These are phyloP conservation scores for Colletotrichum falcatum DNA, from an alignment of 2,329 filamentous ascomycete genomes.

Conservation along the genomic window DNA sequence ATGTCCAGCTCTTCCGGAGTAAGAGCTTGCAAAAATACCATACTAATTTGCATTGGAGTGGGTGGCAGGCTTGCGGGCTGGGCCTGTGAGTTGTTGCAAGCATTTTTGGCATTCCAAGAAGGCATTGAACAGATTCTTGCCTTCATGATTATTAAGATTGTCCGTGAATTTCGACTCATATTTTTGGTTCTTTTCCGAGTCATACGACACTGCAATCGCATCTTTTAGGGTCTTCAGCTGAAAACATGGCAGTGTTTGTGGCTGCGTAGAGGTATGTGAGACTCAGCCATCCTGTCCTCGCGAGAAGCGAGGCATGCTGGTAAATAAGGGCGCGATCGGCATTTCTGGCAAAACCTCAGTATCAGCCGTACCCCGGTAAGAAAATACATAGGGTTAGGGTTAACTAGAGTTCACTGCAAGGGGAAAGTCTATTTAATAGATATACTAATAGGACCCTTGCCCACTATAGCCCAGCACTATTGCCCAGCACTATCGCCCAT, in stretches of 20 bases:
- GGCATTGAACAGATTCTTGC: neutral
- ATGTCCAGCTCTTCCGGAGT: neutral
- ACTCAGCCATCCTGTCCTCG: neutral
- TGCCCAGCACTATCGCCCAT: too few relatives aligned
- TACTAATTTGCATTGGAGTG: neutral
- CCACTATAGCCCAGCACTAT: too few relatives aligned
- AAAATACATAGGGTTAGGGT: too few relatives aligned
- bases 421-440: too few relatives aligned
- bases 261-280: slow-evolving; percentile 2
- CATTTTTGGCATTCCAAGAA: neutral
- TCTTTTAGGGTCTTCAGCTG: neutral
- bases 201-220: too few relatives aligned
- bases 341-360: too few relatives aligned
- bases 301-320: neutral
- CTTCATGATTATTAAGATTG: neutral
- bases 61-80: neutral
- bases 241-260: neutral
- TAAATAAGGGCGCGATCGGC: too few relatives aligned
- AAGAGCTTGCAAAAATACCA: neutral
- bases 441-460: too few relatives aligned
- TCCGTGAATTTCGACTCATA: neutral
- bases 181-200: neutral
- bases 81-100: neutral
- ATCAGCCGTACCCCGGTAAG: too few relatives aligned
- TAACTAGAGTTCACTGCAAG: too few relatives aligned